Base-by-base conservation (phyloP, 331 rosid genomes). In the Malus hybrid region DNA sequence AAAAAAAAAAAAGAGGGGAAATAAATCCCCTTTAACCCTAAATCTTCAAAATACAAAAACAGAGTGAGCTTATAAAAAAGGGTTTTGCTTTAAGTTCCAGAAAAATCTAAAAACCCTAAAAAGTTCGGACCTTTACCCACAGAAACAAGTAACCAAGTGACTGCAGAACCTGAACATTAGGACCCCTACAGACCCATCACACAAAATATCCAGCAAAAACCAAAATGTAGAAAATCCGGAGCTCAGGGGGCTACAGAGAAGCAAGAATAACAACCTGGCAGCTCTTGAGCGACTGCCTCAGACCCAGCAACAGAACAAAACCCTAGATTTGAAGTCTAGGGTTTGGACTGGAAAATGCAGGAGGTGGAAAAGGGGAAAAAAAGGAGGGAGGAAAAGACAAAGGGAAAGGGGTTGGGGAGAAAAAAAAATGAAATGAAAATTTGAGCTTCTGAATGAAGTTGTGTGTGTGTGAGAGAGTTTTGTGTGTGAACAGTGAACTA, bases 251-350 rank as follows among this genome's bases (percentile, higher is more conserved):
- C 71, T 67, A 78, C 24, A 78, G 82, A 77, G 82, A 74, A 33
- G 74, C 7, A 48, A 55, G 69, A n/a, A 28, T 16, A 39, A 76
- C 5, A 80, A 65, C 73, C 70, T 60, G 71, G 81, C 19, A 76
- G 74, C 18, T 59, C 42, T 34, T 34, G 73, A 82, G 73, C 68
- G 74, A 83, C 33, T 57, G 80, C 78, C 73, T 48, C 22, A 81
- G 57, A 78, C 81, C 72, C 80, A 59, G 12, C 57, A 73, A 42
- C 50, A 69, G 82, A 90, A 84, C 76, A 82, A 86, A 89, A 92
- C 92, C 96, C 92, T 91, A 90, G 95, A 89, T 87, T 86, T 76
- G 0, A 54, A 90, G 86, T 81, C 90, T 88, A 90, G 97, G 96
- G 96, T 83, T 94, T 89, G 85, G 90, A 80, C 69, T 78, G 81